Base-by-base conservation (phyloP, 495 filamentous ascomycete species). In the Penicillium egyptiacum region DNA sequence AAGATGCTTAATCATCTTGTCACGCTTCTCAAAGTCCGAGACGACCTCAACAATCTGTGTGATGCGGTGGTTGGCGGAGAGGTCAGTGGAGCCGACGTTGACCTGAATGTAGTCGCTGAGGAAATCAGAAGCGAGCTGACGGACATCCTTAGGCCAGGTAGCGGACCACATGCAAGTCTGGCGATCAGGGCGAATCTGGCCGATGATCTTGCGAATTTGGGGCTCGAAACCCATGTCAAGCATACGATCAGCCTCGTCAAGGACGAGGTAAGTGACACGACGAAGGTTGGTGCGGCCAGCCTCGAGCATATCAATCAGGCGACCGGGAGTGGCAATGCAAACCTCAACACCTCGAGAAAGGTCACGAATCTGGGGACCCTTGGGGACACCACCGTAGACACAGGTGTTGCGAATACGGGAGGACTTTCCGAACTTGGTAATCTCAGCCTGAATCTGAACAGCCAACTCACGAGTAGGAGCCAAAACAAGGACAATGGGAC, bases 101-200 rank as follows among this genome's bases (percentile, higher is more conserved):
- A 98, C 94, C 77, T 98, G 94, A 68, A 98, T 98, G 77, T 93
- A 97, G 69, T 98, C 88, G 66, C 87, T 87, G 62, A 96, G 83
- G 82, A 95, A 98, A 71, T 98, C 94, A 31, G 88, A 81, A n/a
- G 94, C 94, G 56, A 98, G 81, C 69, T 90, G 88, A 64, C 94
- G 92, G 62, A 98, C 93, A 72, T 98, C 94, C 85, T 98, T 98
- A 59, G 94, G 94, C 94, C 94, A 98, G 8, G 94, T 98, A 64
- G 94, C 94, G 55, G 94, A 98, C 94, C 94, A 98, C 94, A 98
- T 98, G 85, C 92, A 96, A 59, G 94, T 98, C 68, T 98, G 94
- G 81, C 94, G 89, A 72, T 98, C 94, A 57, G 94, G 94, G 62
- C 94, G 91, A 78, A 98, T 98, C 79, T 98, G 94, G 48, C 88